These are phyloP conservation scores for Solanum neorickii DNA, from an alignment of 257 asterid species.

Conservation along the genomic window DNA sequence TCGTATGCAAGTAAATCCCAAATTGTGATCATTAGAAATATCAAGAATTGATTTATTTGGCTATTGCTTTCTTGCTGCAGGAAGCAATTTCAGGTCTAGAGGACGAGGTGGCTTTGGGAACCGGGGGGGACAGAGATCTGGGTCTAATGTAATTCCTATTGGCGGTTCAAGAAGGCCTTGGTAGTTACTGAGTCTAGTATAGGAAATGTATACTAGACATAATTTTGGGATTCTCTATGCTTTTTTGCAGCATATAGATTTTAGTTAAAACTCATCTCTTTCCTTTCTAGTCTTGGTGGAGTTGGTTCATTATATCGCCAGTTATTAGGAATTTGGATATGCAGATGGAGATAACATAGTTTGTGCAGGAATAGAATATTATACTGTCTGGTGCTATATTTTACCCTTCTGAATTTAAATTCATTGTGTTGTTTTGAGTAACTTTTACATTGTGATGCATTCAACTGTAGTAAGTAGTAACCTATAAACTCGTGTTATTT, in stretches of 20 bases:
- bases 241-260: neutral
- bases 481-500: neutral
- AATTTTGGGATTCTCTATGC: neutral
- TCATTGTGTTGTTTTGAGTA: neutral
- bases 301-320: neutral
- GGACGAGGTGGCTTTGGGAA: conserved; percentile 77
- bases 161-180: conserved; percentile 51
- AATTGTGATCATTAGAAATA: neutral
- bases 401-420: neutral
- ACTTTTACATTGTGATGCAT: neutral
- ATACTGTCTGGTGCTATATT: neutral
- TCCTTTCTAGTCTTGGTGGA: neutral
- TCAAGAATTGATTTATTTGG: neutral
- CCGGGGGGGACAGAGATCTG: conserved; percentile 43
- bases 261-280: neutral
- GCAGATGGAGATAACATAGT: neutral
- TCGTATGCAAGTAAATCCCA: neutral
- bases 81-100: conserved; percentile 57
- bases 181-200: conserved; percentile 12
- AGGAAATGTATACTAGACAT: neutral
- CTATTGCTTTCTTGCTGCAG: conserved; percentile 30
- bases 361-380: neutral
- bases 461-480: neutral
- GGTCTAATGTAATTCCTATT: conserved; percentile 46
- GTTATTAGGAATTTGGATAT: neutral